Evolutionary conservation across 2,329 filamentous ascomycete species (phyloP).

Genomic region (Whalleya microplaca): DNA sequence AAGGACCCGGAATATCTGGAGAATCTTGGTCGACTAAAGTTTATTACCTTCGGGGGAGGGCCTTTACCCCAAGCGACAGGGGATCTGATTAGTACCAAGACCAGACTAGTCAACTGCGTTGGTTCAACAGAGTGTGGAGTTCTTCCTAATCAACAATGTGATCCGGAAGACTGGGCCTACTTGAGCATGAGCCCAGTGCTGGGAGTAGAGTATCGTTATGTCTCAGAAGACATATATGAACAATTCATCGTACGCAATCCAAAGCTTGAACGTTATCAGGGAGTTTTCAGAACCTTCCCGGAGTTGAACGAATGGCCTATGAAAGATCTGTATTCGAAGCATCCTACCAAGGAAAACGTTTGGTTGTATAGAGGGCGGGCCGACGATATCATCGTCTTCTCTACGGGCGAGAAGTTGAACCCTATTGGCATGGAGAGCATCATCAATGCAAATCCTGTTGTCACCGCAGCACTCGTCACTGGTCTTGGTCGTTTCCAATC

Average conservation of each 20-base stretch:
- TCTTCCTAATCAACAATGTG: slow-evolving; percentile 24
- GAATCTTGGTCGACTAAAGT: slow-evolving; percentile 28
- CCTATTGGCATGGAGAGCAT: slow-evolving; percentile 42
- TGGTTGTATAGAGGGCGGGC: slow-evolving; percentile 40
- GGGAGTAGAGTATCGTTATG: slow-evolving; percentile 23
- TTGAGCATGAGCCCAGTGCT: slow-evolving; percentile 33
- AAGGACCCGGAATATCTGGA: slow-evolving; percentile 26
- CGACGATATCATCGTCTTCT: slow-evolving; percentile 40
- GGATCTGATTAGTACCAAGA: slow-evolving; percentile 33
- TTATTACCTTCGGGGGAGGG: slow-evolving; percentile 36
- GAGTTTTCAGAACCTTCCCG: slow-evolving; percentile 47
- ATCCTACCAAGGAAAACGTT: slow-evolving; percentile 37
- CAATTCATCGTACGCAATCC: slow-evolving; percentile 37
- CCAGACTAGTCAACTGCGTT: slow-evolving; percentile 31
- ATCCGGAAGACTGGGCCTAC: slow-evolving; percentile 38
- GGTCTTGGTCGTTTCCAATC: slow-evolving; percentile 36
- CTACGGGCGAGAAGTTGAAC: slow-evolving; percentile 48
- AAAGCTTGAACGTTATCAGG: slow-evolving; percentile 32
- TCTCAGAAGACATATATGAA: slow-evolving; percentile 37
- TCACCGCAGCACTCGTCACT: slow-evolving; percentile 40
- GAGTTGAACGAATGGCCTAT: slow-evolving; percentile 42
- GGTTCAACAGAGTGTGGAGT: slow-evolving; percentile 39
- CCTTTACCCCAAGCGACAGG: slow-evolving; percentile 34
- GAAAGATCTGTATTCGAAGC: slow-evolving; percentile 45
- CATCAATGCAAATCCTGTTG: slow-evolving; percentile 33